A percentile compares a stretch with the other conserved stretches of the same genome.
These are phyloP conservation scores for Oryza officinalis DNA, from an alignment of 176 grass and related monocot species.

Conservation along the genomic window DNA sequence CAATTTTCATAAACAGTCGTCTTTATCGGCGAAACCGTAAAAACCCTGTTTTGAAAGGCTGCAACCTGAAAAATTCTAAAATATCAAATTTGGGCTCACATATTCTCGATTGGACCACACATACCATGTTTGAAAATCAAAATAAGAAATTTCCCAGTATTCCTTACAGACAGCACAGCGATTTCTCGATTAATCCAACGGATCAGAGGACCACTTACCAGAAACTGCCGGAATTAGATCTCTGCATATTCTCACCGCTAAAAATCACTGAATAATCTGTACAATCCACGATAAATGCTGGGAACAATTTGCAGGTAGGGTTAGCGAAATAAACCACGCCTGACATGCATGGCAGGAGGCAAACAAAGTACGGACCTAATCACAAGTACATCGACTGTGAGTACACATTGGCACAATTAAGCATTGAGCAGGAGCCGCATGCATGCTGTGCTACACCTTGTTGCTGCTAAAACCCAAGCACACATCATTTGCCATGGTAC, in stretches of 20 bases:
- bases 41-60: not conserved
- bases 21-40: not conserved
- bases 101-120: not conserved
- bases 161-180: not conserved
- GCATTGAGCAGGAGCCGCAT: not conserved
- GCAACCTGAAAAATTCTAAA: not conserved
- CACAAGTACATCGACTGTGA: no score
- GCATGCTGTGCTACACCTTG: not conserved
- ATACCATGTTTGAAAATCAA: not conserved
- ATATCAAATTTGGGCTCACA: not conserved
- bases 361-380: not conserved
- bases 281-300: not conserved
- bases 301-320: not conserved
- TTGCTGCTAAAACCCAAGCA: not conserved
- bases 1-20: no score
- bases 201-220: not conserved
- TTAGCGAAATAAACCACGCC: not conserved
- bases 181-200: not conserved
- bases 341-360: slow-evolving; percentile 14
- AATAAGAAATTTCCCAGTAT: not conserved
- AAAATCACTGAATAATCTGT: not conserved
- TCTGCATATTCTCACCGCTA: not conserved
- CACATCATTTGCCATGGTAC: not conserved
- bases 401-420: not conserved
- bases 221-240: not conserved